phyloP scores from a whole-genome alignment of 179 eudicot genomes.

The Patellifolia procumbens region DNA sequence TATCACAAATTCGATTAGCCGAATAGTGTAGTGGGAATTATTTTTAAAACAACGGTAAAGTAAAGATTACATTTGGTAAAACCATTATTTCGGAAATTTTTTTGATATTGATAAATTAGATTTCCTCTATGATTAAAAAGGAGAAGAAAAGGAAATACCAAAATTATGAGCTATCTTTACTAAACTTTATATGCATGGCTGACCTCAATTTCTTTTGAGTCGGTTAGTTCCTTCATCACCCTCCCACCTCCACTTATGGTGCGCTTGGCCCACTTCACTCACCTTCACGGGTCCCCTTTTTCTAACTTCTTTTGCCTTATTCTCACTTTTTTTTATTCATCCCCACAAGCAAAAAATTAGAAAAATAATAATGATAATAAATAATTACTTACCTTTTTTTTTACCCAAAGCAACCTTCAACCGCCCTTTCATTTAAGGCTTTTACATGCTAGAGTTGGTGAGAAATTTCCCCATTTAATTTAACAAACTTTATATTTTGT shows the following conservation, averaged over 20 bases:
- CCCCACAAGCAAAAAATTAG: constrained; percentile 1
- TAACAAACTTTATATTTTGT: not conserved
- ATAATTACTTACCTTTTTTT: not conserved
- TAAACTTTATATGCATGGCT: constrained; percentile 28
- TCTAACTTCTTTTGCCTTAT: constrained; percentile 7
- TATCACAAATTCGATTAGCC: too few species aligned
- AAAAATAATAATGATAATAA: not conserved
- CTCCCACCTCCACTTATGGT: constrained; percentile 55
- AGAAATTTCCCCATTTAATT: constrained; percentile 10
- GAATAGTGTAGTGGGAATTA: too few species aligned
- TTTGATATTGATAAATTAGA: too few species aligned
- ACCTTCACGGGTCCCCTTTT: not conserved
- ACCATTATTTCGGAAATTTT: too few species aligned
- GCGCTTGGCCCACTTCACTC: constrained; percentile 44
- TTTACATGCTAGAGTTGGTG: constrained; percentile 29
- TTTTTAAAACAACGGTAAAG: too few species aligned
- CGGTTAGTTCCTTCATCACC: constrained; percentile 23
- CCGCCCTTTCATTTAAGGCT: constrained; percentile 16
- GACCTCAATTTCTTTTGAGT: constrained; percentile 15
- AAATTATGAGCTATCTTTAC: not conserved
- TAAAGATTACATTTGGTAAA: too few species aligned
- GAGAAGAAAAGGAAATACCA: not conserved
- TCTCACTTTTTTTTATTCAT: not conserved
- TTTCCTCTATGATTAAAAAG: too few species aligned
- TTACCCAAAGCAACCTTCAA: not conserved